Evolutionary conservation across 2,329 filamentous ascomycete genomes (phyloP).

Genomic region (Acrodontium crateriforme): DNA sequence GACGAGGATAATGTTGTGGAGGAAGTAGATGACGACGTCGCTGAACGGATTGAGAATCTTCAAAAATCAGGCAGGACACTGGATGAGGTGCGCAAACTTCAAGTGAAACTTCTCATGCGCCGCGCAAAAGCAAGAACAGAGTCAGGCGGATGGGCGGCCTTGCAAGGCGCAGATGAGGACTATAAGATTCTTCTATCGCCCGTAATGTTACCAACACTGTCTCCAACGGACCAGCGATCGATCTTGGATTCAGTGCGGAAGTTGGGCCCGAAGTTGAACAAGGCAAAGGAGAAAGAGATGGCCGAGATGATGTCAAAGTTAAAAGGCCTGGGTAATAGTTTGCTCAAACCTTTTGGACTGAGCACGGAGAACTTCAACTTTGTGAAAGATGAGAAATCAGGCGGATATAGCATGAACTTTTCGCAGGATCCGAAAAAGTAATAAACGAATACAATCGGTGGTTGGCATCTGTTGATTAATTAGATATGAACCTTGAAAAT

Average conservation of each 20-base stretch:
- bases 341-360: constrained; percentile 84
- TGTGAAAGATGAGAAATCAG: constrained; percentile 74
- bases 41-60: constrained; percentile 29
- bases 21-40: constrained; percentile 35
- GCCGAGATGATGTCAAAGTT: constrained; percentile 96
- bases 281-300: constrained; percentile 75
- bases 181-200: constrained; percentile 48
- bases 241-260: constrained; percentile 51
- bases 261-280: constrained; percentile 56
- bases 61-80: constrained; percentile 28
- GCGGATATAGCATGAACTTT: constrained; percentile 92
- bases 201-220: constrained; percentile 44
- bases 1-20: constrained; percentile 28
- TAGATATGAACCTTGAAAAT: no score
- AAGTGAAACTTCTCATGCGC: constrained; percentile 69
- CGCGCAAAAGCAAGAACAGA: constrained; percentile 60
- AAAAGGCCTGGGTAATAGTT: constrained; percentile 80
- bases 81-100: constrained; percentile 60
- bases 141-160: constrained; percentile 61
- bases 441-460: constrained; percentile 1
- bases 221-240: constrained; percentile 50
- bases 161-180: constrained; percentile 67
- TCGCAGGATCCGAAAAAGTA: constrained; percentile 29
- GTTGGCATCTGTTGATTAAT: background rate
- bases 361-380: constrained; percentile 94